These are phyloP conservation scores for Chytriomyces hyalinus DNA, from an alignment of 192 early-diverging fungal genomes.

Conservation along the genomic window DNA sequence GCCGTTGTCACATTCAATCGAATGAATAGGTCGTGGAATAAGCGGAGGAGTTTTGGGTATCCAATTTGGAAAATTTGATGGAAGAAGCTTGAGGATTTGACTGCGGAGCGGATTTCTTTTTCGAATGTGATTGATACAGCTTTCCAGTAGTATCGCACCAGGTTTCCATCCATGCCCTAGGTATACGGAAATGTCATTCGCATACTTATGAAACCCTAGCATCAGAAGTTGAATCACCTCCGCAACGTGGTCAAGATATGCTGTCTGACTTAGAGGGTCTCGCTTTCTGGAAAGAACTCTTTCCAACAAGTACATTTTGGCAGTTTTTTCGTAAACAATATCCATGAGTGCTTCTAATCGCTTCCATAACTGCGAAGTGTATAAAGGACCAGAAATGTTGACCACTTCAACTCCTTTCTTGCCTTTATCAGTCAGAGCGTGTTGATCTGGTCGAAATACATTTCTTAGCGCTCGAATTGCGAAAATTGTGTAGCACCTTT, in stretches of 20 bases:
- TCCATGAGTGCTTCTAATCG: conserved; percentile 53
- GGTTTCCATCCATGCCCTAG: conserved; percentile 39
- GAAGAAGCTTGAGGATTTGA: conserved; percentile 46
- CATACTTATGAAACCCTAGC: background rate
- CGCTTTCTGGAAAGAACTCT: conserved; percentile 48
- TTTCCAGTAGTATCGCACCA: conserved; percentile 48
- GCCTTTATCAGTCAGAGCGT: conserved; percentile 15
- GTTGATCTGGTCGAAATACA: conserved; percentile 14
- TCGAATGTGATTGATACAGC: conserved; percentile 44
- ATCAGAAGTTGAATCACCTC: conserved; percentile 29
- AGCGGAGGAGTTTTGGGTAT: conserved; percentile 58
- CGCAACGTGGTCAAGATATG: conserved; percentile 52
- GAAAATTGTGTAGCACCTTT: conserved; percentile 33
- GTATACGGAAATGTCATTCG: conserved; percentile 11
- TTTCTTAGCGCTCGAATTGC: background rate
- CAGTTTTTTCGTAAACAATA: conserved; percentile 46
- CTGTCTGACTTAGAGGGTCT: conserved; percentile 46
- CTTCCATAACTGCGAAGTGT: conserved; percentile 47
- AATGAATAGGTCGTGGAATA: conserved; percentile 55
- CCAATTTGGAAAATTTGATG: conserved; percentile 53
- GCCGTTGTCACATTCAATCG: conserved; percentile 38
- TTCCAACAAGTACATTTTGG: conserved; percentile 55
- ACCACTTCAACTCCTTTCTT: conserved; percentile 16
- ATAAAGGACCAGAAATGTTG: conserved; percentile 19
- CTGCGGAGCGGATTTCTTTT: conserved; percentile 44